phyloP scores from a whole-genome alignment of 2,329 filamentous ascomycete species.

The Pseudogymnoascus sp. region DNA sequence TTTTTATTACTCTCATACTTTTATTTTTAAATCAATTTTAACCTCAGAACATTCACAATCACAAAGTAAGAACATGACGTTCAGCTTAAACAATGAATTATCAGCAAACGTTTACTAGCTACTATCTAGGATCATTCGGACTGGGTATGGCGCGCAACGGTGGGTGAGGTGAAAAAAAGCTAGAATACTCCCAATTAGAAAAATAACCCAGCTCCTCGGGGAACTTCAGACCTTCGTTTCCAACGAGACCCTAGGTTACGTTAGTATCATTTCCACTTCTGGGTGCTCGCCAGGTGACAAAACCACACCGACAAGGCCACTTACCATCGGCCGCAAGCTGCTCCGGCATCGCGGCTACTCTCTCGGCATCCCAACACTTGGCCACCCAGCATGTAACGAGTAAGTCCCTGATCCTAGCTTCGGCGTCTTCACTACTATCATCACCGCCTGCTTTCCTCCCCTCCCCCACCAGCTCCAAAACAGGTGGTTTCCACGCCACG shows the following conservation, averaged over 20 bases:
- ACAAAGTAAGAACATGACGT: neutral
- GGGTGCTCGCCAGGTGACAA: neutral
- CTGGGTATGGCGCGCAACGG: neutral
- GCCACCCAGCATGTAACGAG: constrained; percentile 5
- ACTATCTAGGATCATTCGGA: neutral
- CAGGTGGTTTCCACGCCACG: neutral
- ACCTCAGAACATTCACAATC: neutral
- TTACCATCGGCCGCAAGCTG: neutral
- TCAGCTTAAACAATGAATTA: neutral
- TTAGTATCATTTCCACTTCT: neutral
- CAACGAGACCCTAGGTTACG: neutral
- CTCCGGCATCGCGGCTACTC: neutral
- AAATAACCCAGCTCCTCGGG: neutral
- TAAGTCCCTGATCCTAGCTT: constrained; percentile 6
- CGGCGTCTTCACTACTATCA: neutral
- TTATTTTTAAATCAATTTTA: neutral
- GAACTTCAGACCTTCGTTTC: neutral
- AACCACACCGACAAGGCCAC: neutral
- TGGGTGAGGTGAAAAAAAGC: neutral
- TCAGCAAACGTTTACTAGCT: neutral
- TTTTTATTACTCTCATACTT: neutral
- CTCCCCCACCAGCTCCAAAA: neutral
- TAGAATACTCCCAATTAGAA: neutral
- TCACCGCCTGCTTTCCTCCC: neutral
- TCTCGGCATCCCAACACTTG: constrained; percentile 4